Evolutionary conservation across 2,329 filamentous ascomycete genomes (phyloP).

Genomic region (Talaromyces sp.): DNA sequence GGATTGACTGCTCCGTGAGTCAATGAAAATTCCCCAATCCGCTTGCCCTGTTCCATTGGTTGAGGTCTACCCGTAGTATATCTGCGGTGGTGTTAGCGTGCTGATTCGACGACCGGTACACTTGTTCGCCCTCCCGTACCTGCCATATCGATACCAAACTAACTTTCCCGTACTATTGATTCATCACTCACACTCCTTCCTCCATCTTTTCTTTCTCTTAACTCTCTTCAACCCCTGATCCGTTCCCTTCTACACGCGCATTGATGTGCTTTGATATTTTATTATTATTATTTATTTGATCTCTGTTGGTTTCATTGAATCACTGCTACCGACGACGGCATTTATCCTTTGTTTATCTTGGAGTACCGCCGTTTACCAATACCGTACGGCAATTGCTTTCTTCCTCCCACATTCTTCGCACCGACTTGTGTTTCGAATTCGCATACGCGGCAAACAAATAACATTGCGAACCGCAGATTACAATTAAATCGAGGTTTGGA

Average conservation of each 20-base stretch:
- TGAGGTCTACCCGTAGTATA: neutral
- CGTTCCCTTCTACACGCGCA: neutral
- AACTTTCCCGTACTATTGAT: slow-evolving; percentile 1
- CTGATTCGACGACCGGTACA: neutral
- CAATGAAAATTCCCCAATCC: neutral
- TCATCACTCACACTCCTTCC: neutral
- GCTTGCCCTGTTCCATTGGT: neutral
- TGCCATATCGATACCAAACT: neutral
- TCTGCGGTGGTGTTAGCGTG: neutral
- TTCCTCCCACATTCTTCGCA: slow-evolving; percentile 10
- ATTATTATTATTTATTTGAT: neutral
- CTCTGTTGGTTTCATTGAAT: neutral
- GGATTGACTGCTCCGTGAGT: neutral
- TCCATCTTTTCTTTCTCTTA: neutral
- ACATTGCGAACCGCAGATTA: neutral
- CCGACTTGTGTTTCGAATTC: slow-evolving; percentile 1
- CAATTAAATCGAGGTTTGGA: neutral
- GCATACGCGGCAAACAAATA: slow-evolving; percentile 3
- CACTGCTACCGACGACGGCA: neutral
- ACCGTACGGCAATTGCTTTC: neutral
- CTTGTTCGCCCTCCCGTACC: neutral
- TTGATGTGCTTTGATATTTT: neutral
- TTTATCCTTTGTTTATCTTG: neutral
- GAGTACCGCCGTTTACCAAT: neutral
- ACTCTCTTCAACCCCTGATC: neutral